Evolutionary conservation across 306 rosid species (phyloP), one percentile per base, ranked within the genome.

Genomic region (Parietaria judaica): DNA sequence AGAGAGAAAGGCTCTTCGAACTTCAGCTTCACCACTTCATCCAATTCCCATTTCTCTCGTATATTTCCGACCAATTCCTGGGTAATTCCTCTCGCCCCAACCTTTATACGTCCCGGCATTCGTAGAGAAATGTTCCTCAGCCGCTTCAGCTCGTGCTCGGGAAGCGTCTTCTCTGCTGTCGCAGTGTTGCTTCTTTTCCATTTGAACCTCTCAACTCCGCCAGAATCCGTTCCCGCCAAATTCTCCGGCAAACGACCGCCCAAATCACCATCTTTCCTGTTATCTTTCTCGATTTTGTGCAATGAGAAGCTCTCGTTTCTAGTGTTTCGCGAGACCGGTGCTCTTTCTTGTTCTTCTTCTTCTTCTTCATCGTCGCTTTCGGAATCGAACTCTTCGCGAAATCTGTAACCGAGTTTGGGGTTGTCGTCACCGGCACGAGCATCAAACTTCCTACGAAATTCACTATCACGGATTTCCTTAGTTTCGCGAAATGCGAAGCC

Each of bases 11-110:
- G 97, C 59, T 79, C 74, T 60, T 76, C 86, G 72, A 91, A 91
- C 76, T 80, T 87, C 69, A 87, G 76, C 80, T 91, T 91, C 63
- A 85, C 96, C 35, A 87, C 95, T 77, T 91, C 97, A 68, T 76
- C 81, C 47, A 46, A 38, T 70, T 63, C 78, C 97, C 96, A 87
- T 66, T 80, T 91, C 47, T 80, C 72, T 72, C 76, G 95, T 59
- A 85, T 74, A 2, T 78, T 56, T 73, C 68, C 80, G 60, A 91
- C 89, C 83, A 91, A 74, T 51, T 69, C 86, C 78, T 80, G 87
- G 5, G 95, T 81, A 50, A 91, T 71, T 10, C 97, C 97, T 0
- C 78, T 60, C 13, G 79, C 95, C 57, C 97, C 96, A 36, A 87
- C 96, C 46, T 76, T 72, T 39, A 72, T 85, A 64, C 95, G 85